Evolutionary conservation across 1,284 basidiomycete genomes (phyloP).

Genomic region (Apiotrichum domesticum): DNA sequence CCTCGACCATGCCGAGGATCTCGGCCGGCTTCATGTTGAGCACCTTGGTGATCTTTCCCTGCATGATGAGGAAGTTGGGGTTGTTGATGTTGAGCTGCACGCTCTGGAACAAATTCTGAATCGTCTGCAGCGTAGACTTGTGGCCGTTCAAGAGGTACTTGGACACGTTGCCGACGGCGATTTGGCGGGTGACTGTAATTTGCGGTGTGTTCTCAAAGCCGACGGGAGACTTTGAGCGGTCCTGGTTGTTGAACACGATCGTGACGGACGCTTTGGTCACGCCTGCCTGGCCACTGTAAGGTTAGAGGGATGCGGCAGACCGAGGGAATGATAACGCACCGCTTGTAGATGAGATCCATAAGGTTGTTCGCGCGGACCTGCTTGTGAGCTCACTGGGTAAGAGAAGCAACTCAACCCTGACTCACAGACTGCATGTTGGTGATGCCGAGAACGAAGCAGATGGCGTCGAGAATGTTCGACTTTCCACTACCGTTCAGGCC

Average conservation of each 20-base stretch:
- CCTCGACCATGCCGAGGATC: constrained; percentile 97
- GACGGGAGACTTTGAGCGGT: constrained; percentile 75
- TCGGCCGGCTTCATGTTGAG: constrained; percentile 98
- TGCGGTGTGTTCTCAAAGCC: constrained; percentile 78
- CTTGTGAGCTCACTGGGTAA: neutral
- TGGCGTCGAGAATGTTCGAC: constrained; percentile 96
- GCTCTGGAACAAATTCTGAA: constrained; percentile 92
- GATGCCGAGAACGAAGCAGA: constrained; percentile 94
- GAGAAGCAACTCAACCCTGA: neutral
- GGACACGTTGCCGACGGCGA: constrained; percentile 85
- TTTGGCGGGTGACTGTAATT: constrained; percentile 94
- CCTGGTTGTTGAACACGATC: constrained; percentile 98
- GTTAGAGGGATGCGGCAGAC: constrained; percentile 4
- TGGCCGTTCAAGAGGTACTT: constrained; percentile 98
- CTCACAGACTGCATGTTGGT: constrained; percentile 81
- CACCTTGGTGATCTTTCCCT: constrained; percentile 92
- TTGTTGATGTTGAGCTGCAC: constrained; percentile 99
- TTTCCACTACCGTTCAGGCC: constrained; percentile 87
- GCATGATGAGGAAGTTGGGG: constrained; percentile 99
- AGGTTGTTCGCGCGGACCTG: constrained; percentile 94
- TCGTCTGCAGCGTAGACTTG: constrained; percentile 77
- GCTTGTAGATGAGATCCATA: constrained; percentile 76
- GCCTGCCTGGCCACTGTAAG: constrained; percentile 88
- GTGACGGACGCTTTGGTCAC: constrained; percentile 97
- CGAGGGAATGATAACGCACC: constrained; percentile 20